phyloP scores from a whole-genome alignment of 352 stramenopile species.

The Phytophthora chlamydospora region DNA sequence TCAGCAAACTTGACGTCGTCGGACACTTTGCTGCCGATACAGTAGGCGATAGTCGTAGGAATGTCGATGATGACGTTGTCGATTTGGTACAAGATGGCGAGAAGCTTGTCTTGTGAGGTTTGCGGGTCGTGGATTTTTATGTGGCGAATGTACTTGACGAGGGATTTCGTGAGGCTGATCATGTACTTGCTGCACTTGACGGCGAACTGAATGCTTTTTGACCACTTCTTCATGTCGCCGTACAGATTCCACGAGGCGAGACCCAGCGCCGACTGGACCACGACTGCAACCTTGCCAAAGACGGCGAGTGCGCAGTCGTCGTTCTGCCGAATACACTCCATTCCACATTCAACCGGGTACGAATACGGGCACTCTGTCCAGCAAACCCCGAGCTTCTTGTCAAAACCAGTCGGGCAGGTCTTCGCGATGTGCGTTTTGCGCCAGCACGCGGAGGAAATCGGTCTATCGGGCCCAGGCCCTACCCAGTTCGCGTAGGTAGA shows the following conservation, averaged over 20 bases:
- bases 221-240: constrained; percentile 34
- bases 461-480: constrained; percentile 8
- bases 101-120: constrained; percentile 42
- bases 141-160: constrained; percentile 42
- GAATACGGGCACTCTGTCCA: constrained; percentile 50
- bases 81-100: constrained; percentile 43
- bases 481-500: constrained; percentile 44
- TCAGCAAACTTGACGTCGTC: constrained; percentile 39
- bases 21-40: constrained; percentile 36
- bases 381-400: constrained; percentile 35
- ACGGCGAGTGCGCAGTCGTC: constrained; percentile 40
- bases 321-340: constrained; percentile 51
- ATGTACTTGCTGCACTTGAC: constrained; percentile 51
- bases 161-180: constrained; percentile 40
- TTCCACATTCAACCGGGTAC: constrained; percentile 50
- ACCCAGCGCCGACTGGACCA: constrained; percentile 31
- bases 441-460: constrained; percentile 36
- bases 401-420: constrained; percentile 39
- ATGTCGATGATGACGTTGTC: constrained; percentile 56
- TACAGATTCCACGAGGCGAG: constrained; percentile 33
- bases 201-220: constrained; percentile 27
- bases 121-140: constrained; percentile 36
- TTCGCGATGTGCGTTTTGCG: constrained; percentile 46
- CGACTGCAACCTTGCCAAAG: constrained; percentile 37
- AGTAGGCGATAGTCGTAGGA: constrained; percentile 50